These are phyloP conservation scores for Gossypium australe DNA, from an alignment of 345 rosid species.

Conservation along the genomic window DNA sequence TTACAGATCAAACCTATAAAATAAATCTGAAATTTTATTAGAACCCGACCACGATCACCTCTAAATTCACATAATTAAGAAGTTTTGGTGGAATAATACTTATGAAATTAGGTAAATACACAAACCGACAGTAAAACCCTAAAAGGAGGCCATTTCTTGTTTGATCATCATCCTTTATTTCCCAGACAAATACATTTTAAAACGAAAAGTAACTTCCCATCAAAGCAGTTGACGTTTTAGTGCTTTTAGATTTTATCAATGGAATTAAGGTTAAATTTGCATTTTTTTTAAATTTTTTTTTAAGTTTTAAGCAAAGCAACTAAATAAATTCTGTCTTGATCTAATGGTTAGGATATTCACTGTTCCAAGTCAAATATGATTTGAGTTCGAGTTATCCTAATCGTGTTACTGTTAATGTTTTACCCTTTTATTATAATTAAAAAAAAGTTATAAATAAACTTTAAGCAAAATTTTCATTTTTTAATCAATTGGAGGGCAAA, in stretches of 20 bases:
- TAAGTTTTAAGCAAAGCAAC: constrained; percentile 1
- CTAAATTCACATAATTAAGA: too few species aligned
- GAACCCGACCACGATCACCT: too few species aligned
- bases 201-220: not conserved
- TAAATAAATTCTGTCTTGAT: too few species aligned
- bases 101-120: not conserved
- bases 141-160: not conserved
- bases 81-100: too few species aligned
- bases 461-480: not conserved
- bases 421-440: too few species aligned
- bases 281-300: not conserved
- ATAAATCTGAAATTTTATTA: too few species aligned
- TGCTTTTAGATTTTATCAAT: not conserved
- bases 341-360: too few species aligned
- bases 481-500: not conserved
- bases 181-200: not conserved
- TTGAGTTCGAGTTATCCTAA: fast-evolving
- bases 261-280: not conserved
- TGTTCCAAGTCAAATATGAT: too few species aligned
- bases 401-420: too few species aligned
- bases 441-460: too few species aligned
- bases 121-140: not conserved
- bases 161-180: not conserved
- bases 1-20: too few species aligned
- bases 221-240: not conserved